These are phyloP conservation scores for Psilocybe cubensis DNA, from an alignment of 768 basidiomycete species.

Conservation along the genomic window DNA sequence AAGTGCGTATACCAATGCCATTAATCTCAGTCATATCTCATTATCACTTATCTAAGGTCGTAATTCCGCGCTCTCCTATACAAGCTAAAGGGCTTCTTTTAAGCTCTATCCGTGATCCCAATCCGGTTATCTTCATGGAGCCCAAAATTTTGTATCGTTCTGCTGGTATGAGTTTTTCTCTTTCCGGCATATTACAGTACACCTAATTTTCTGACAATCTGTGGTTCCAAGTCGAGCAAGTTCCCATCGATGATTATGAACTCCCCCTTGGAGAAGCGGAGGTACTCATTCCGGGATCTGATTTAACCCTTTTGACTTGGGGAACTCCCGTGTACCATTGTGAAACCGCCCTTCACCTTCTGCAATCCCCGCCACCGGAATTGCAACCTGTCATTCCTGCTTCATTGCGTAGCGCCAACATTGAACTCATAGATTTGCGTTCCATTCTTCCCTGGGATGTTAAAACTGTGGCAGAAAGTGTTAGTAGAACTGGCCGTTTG, in stretches of 20 bases:
- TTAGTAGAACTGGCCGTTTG: conserved; percentile 81
- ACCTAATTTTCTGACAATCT: neutral
- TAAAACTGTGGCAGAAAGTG: conserved; percentile 79
- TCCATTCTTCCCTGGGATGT: conserved; percentile 92
- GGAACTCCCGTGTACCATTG: conserved; percentile 94
- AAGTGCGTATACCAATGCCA: conserved; percentile 49
- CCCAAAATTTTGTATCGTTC: conserved; percentile 94
- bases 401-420: conserved; percentile 64
- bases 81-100: conserved; percentile 95
- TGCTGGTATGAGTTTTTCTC: conserved; percentile 49
- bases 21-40: neutral
- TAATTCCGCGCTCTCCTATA: conserved; percentile 93
- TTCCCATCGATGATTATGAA: conserved; percentile 84
- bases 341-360: conserved; percentile 78
- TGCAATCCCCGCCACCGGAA: conserved; percentile 65
- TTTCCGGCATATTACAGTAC: neutral
- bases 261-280: conserved; percentile 88
- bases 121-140: conserved; percentile 95
- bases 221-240: conserved; percentile 74
- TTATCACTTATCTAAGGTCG: no score
- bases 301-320: conserved; percentile 91
- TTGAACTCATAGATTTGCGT: conserved; percentile 91
- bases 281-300: conserved; percentile 69
- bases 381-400: conserved; percentile 69
- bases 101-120: conserved; percentile 87